Percentiles rank a stretch among this genome's conserved stretches.
Evolutionary conservation across 768 basidiomycete genomes (phyloP).

Genomic region (Lentinula raphanica): DNA sequence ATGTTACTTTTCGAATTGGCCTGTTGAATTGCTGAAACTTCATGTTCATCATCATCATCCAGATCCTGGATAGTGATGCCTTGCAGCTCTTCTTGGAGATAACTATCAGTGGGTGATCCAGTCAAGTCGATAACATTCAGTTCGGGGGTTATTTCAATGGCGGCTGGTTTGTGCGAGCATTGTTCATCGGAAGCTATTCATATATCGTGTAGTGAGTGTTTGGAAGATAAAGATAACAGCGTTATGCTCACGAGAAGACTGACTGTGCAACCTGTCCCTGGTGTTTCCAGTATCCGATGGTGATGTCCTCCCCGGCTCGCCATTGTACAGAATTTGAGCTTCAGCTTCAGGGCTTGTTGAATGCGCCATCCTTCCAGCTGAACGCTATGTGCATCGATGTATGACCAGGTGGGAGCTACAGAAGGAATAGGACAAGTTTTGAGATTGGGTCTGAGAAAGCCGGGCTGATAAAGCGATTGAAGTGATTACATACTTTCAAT

Average conservation of each 20-base stretch:
- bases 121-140: neutral
- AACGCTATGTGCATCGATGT: neutral
- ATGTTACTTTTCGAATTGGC: neutral
- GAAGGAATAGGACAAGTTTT: neutral
- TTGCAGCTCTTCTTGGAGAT: neutral
- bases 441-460: neutral
- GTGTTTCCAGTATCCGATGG: neutral
- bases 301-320: neutral
- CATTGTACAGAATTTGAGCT: neutral
- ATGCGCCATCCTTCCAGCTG: neutral
- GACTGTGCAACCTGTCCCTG: neutral
- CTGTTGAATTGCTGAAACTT: neutral
- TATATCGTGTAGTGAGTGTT: neutral
- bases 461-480: neutral
- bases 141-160: neutral
- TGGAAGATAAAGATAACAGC: neutral
- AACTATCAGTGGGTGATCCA: neutral
- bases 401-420: neutral
- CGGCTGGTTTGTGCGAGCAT: neutral
- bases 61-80: neutral
- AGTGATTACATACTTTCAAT: neutral
- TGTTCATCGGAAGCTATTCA: neutral
- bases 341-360: neutral
- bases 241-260: neutral
- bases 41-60: neutral